Evolutionary conservation across 768 basidiomycete genomes (phyloP).

Genomic region (Boletus tomentosulus): DNA sequence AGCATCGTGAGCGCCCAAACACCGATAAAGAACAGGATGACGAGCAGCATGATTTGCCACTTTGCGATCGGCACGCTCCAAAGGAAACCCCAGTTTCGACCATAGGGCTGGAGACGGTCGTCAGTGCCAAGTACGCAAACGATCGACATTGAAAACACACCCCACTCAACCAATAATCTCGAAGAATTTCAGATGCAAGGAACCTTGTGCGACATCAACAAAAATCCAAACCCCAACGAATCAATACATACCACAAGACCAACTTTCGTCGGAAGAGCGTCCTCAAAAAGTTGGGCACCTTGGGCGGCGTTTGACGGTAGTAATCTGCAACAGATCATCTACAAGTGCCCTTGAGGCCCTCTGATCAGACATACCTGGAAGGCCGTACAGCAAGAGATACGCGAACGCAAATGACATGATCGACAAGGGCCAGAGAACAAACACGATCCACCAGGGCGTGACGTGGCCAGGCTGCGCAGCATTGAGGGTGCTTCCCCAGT

Average conservation of each 20-base stretch:
- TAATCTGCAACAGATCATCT: constrained; percentile 51
- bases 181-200: constrained; percentile 84
- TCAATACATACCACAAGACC: constrained; percentile 64
- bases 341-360: neutral
- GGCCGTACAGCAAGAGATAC: constrained; percentile 79
- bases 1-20: constrained; percentile 77
- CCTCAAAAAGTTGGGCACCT: constrained; percentile 87
- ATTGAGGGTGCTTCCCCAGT: constrained; percentile 86
- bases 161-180: constrained; percentile 90
- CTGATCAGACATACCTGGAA: constrained; percentile 59
- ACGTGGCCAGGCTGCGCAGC: constrained; percentile 44
- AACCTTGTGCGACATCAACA: constrained; percentile 41
- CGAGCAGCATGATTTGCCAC: constrained; percentile 77
- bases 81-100: constrained; percentile 92
- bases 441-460: constrained; percentile 82
- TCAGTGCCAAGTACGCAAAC: constrained; percentile 7
- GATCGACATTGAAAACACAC: constrained; percentile 39
- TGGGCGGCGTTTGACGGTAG: constrained; percentile 89
- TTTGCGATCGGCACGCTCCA: constrained; percentile 82
- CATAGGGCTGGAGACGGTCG: constrained; percentile 58
- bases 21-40: constrained; percentile 80
- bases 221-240: neutral
- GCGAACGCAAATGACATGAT: constrained; percentile 71
- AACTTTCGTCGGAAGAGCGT: constrained; percentile 89
- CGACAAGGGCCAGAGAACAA: constrained; percentile 79